These are phyloP conservation scores for Didymella sp. DNA, from an alignment of 2,329 filamentous ascomycete species.

Conservation along the genomic window DNA sequence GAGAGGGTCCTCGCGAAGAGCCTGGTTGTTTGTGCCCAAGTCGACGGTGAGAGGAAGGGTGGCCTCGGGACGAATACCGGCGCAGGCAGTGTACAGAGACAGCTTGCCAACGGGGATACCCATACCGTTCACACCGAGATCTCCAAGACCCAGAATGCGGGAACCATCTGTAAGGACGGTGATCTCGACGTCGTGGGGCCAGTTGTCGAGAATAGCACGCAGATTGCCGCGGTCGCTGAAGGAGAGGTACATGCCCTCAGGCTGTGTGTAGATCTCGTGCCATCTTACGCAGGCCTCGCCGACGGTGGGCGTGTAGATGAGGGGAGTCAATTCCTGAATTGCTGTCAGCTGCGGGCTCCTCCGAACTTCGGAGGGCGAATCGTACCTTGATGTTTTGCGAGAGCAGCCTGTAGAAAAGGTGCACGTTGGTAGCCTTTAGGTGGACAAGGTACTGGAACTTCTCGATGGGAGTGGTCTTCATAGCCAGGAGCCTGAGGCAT, in stretches of 20 bases:
- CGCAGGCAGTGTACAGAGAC: conserved; percentile 91
- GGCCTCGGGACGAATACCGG: conserved; percentile 83
- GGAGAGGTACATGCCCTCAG: conserved; percentile 94
- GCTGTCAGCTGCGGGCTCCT: conserved; percentile 41
- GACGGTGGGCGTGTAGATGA: conserved; percentile 89
- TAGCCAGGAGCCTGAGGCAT: conserved; percentile 75
- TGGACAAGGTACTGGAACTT: conserved; percentile 83
- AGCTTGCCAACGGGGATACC: conserved; percentile 98
- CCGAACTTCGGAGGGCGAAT: neutral
- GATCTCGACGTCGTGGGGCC: conserved; percentile 94
- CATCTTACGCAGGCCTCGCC: conserved; percentile 97
- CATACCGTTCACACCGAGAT: conserved; percentile 96
- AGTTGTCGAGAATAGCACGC: conserved; percentile 86
- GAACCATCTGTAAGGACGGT: conserved; percentile 97
- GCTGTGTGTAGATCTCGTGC: conserved; percentile 93
- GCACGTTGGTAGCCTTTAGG: conserved; percentile 76
- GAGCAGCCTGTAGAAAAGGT: conserved; percentile 82
- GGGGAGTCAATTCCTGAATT: conserved; percentile 74
- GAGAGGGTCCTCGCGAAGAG: conserved; percentile 76
- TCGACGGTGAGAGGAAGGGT: conserved; percentile 70
- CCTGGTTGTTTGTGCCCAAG: conserved; percentile 69
- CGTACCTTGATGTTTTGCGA: conserved; percentile 71
- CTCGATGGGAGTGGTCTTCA: conserved; percentile 74
- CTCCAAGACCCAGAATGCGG: conserved; percentile 88
- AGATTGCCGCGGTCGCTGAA: conserved; percentile 94